Evolutionary conservation across 345 rosid species (phyloP), one percentile per base, ranked within the genome.

Genomic region (Abelmoschus esculentus): DNA sequence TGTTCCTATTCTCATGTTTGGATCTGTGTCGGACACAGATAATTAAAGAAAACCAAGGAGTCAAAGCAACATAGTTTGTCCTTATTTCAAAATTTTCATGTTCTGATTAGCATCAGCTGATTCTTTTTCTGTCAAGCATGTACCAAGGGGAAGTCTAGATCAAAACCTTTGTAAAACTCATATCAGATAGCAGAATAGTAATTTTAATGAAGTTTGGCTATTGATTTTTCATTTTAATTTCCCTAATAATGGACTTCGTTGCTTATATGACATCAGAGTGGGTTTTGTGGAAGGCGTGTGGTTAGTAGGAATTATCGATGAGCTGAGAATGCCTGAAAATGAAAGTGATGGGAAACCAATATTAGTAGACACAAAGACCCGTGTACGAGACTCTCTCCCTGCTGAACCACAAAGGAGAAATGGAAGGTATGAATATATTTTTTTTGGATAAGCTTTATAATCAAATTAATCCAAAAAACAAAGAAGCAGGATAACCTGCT

Each of bases 361-460:
- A 44, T 54, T 90, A 73, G 83, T 86, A 58, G 96, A 92, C 72
- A 81, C 83, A 64, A 92, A 92, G 79, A 90, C 98, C 67, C 88
- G 98, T 15, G 62, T 4, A 1, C 82, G 78, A 62, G 80, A 84
- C 52, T 74, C 80, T 42, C 89, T 92, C 13, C 98, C 98, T 22
- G 70, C 85, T 53, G 90, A 83, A 85, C 83, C 96, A 34, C 98
- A 92, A 22, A 84, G 77, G 60, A 89, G 96, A 77, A 92, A 92
- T 22, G 67, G 67, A 62, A 40, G 67, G 67, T 11, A 7, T 62
- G 31, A 11, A 38, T 62, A 18, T n/a, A n/a, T n/a, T n/a, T n/a
- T n/a, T n/a, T n/a, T n/a, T n/a, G n/a, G n/a, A n/a, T n/a, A n/a
- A n/a, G n/a, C n/a, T n/a, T n/a, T n/a, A n/a, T n/a, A n/a, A n/a